These are phyloP conservation scores for Cryptosporidium parvum DNA, from an alignment of 169 alveolate genomes.

Conservation along the genomic window DNA sequence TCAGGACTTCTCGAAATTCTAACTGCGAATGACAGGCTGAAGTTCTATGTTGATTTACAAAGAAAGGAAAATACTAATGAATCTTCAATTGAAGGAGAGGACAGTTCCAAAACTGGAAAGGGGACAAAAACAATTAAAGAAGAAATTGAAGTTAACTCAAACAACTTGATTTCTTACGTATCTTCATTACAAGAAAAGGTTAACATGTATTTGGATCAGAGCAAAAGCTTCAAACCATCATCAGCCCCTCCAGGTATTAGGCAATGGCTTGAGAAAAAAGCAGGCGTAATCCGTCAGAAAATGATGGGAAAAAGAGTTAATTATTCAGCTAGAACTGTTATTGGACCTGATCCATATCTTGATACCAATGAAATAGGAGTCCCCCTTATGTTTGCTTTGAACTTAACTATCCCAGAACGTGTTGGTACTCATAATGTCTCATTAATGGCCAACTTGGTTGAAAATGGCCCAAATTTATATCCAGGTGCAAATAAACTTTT, in stretches of 20 bases:
- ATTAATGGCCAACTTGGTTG: conserved; percentile 88
- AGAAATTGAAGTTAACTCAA: conserved; percentile 76
- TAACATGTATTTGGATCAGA: conserved; percentile 76
- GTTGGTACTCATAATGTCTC: conserved; percentile 91
- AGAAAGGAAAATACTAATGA: conserved; percentile 30
- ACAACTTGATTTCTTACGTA: conserved; percentile 50
- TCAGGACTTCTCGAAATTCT: conserved; percentile 82
- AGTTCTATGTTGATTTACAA: conserved; percentile 56
- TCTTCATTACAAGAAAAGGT: conserved; percentile 73
- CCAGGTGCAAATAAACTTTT: conserved; percentile 95
- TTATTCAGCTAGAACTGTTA: conserved; percentile 98
- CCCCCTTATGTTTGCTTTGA: conserved; percentile 94
- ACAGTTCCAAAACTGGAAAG: conserved; percentile 79
- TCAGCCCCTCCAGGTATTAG: conserved; percentile 90
- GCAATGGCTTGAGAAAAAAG: conserved; percentile 95
- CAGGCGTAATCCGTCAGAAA: conserved; percentile 97
- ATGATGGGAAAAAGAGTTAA: conserved; percentile 99
- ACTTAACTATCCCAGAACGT: conserved; percentile 94
- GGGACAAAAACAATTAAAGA: conserved; percentile 79
- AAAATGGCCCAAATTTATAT: conserved; percentile 94
- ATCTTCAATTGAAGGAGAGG: conserved; percentile 16
- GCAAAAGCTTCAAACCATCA: conserved; percentile 81
- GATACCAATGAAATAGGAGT: conserved; percentile 97
- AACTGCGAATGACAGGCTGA: conserved; percentile 76
- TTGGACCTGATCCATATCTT: conserved; percentile 98